Evolutionary conservation across 2,329 filamentous ascomycete species (phyloP), one percentile per base, ranked within the genome.

Genomic region (Penicillium decumbens): DNA sequence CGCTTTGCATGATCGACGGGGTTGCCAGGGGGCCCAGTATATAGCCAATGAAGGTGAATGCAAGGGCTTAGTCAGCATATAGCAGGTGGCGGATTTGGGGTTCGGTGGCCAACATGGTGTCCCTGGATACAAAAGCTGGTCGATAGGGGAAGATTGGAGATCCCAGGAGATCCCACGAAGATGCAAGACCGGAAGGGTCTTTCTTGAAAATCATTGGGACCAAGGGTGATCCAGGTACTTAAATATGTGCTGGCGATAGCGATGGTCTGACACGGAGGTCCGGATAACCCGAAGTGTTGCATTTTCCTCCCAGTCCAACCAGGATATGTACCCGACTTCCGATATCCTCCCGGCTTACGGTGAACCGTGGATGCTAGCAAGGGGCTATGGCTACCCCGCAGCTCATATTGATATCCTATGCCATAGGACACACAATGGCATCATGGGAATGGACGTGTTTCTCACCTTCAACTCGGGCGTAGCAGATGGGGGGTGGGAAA

Each of bases 251-350:
- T 4, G 4, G 0, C 12, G 18, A 20, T 12, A 18, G 18, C n/a
- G 18, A 37, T 18, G 20, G 33, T 37, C 10, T 20, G 15, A 37
- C 10, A 37, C 33, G 33, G 15, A 35, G 7, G 15, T 38, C 29
- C 33, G 35, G 27, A 43, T 39, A 43, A 39, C 12, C 46, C 45
- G 40, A 49, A 33, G 43, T 18, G 41, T 45, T 41, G 43, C 44
- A 48, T 48, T 30, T 8, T 38, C 15, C 15, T 18, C 43, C 43
- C n/a, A n/a, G n/a, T n/a, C n/a, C n/a, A n/a, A n/a, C n/a, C 39
- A 20, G 29, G 29, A 37, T 40, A 27, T 48, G 39, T 48, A 33
- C 29, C 50, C 44, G 47, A 50, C 30, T 50, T n/a, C 30, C 43
- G 38, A 39, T 27, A 15, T 15, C 41, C 10, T n/a, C 5, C 7